Base-by-base conservation (phyloP, 805 yeast species). In the Alloascoidea africana region DNA sequence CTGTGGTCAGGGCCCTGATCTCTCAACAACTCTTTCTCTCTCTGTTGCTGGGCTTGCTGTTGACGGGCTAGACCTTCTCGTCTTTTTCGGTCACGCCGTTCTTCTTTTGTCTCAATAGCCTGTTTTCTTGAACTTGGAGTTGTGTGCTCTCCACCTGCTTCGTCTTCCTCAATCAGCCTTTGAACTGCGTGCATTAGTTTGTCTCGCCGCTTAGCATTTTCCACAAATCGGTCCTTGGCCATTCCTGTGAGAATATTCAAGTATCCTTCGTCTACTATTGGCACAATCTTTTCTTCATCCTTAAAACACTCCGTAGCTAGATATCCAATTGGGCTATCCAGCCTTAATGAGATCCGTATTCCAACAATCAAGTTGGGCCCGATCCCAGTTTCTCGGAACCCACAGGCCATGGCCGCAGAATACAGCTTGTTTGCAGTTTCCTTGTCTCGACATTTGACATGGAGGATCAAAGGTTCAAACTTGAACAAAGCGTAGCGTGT, bases 381-480 rank as follows among this genome's bases (percentile, higher is more conserved):
- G 35, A 85, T 82, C 1, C 95, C 95, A 18, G 83, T 68, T 54
- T 85, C 95, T 48, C 95, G 65, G 49, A 79, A 85, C 2, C 95
- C 95, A 56, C 91, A 78, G 2, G 69, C 66, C 83, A 84, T 77
- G 0, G 94, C 94, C 1, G 70, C 56, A 27, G 75, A 70, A 44
- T 76, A 82, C 6, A 85, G 53, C 32, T 56, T 56, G n/a, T 66
- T 62, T 0, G 95, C 94, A 3, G 65, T 55, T 11, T 55, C 59
- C 17, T 64, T 55, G 45, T 73, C 67, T 35, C 89, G 63, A 49
- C 94, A 82, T 49, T 82, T 78, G 3, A 85, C 85, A 54, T 85
- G 95, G 36, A 84, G 57, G 36, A 85, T 84, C 53, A 85, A 65
- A 3, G 95, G 93, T 56, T 85, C 95, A 46, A 76, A 85, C 49